These are phyloP conservation scores for Colletotrichum navitas DNA, from an alignment of 2,329 filamentous ascomycete genomes.

Conservation along the genomic window DNA sequence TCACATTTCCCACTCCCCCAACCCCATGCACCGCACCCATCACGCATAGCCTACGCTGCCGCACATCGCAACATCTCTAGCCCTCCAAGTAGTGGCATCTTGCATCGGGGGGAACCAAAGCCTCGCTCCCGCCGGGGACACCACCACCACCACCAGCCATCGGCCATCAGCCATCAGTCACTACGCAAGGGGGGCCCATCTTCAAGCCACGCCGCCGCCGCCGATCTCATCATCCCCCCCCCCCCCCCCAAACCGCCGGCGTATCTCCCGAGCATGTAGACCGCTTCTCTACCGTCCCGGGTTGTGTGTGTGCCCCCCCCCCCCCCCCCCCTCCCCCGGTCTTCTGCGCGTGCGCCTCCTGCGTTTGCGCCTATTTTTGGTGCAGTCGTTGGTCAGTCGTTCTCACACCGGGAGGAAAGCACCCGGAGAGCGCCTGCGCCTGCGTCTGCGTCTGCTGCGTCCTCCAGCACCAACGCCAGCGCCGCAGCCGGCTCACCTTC, in stretches of 20 bases:
- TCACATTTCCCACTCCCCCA: neutral
- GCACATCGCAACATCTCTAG: neutral
- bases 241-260: too few relatives aligned
- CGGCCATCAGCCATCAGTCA: neutral
- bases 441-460: neutral
- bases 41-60: neutral
- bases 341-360: neutral
- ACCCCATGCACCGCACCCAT: neutral
- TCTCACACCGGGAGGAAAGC: neutral
- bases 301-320: neutral
- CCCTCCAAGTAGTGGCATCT: neutral
- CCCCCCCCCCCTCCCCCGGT: neutral
- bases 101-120: conserved; percentile 18
- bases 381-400: neutral
- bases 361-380: neutral
- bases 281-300: conserved; percentile 33
- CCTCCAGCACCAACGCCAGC: neutral
- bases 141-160: neutral
- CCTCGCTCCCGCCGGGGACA: conserved; percentile 9
- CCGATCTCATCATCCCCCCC: conserved; percentile 24
- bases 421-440: neutral
- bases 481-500: neutral
- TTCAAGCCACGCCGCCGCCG: conserved; percentile 8
- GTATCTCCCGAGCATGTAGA: conserved; percentile 21
- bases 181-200: neutral